Percentiles rank a stretch among this genome's conserved stretches.
These are phyloP conservation scores for Haematococcus sp. DNA, from an alignment of 139 green algal genomes.

Conservation along the genomic window DNA sequence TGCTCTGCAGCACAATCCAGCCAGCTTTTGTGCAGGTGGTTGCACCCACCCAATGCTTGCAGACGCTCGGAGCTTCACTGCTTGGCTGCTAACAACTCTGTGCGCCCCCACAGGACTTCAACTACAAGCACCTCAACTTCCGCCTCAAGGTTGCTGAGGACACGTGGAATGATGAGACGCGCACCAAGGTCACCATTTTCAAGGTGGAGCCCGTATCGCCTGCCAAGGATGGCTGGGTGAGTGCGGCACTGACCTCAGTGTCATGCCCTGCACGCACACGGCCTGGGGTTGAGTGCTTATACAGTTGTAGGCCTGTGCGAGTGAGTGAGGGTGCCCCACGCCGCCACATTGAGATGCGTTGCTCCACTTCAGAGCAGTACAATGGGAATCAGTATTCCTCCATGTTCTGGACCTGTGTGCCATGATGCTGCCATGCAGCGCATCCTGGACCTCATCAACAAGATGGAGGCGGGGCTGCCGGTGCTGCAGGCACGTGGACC, in stretches of 20 bases:
- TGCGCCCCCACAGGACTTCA: slow-evolving; percentile 4
- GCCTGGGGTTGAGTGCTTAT: neutral
- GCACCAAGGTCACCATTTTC: slow-evolving; percentile 61
- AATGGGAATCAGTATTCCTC: no score
- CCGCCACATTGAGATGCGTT: no score
- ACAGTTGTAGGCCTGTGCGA: no score
- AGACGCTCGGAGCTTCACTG: no score
- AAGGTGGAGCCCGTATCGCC: slow-evolving; percentile 24
- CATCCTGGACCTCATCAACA: slow-evolving; percentile 8
- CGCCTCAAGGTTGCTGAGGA: slow-evolving; percentile 81
- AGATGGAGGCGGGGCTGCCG: slow-evolving; percentile 8
- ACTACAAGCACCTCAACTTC: slow-evolving; percentile 27
- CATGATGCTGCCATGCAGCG: neutral
- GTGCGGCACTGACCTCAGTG: slow-evolving; percentile 1
- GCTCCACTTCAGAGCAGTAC: no score
- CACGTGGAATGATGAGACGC: slow-evolving; percentile 86
- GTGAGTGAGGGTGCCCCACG: no score
- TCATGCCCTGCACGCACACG: neutral
- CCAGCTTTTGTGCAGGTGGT: no score
- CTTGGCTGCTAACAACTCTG: no score
- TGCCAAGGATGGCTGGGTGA: slow-evolving; percentile 23
- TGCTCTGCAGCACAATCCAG: no score
- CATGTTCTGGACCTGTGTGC: no score
- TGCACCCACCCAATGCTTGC: no score
- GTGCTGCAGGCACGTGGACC: slow-evolving; percentile 1